A percentile compares a stretch with the other conserved stretches of the same genome.
Conservation (phyloP, 352 stramenopile species). For the Pythium scleroteichum region DNA sequence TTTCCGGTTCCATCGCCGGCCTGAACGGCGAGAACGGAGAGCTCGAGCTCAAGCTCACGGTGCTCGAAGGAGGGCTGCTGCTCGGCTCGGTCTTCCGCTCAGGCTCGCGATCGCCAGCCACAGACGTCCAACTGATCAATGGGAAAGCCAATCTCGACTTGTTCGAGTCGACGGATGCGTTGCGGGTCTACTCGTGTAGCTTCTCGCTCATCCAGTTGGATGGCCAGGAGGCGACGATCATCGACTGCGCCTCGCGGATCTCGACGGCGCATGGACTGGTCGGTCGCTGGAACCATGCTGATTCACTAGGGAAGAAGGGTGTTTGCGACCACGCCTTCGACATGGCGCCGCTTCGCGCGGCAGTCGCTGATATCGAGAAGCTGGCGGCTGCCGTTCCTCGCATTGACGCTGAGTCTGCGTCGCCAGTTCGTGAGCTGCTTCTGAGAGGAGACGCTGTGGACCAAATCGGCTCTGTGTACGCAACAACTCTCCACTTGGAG, state of each 20-base stretch:
- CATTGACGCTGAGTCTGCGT: too few species aligned
- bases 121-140: background rate
- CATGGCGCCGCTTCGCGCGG: background rate
- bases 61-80: constrained; percentile 6
- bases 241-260: constrained; percentile 23
- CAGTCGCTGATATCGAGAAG: background rate
- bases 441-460: constrained; percentile 12
- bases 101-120: background rate
- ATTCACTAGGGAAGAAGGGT: constrained; percentile 1
- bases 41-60: background rate
- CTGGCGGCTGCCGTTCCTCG: too few species aligned
- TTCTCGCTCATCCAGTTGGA: constrained; percentile 18
- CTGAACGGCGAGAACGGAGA: background rate
- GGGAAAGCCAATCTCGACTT: constrained; percentile 8
- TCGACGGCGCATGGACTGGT: background rate
- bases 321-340: constrained; percentile 12
- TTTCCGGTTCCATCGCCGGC: constrained; percentile 7
- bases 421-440: background rate
- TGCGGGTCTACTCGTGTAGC: constrained; percentile 12
- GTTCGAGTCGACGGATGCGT: constrained; percentile 11
- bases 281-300: constrained; percentile 10
- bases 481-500: constrained; percentile 4
- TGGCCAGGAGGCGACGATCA: constrained; percentile 19
- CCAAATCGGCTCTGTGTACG: constrained; percentile 6
- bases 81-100: background rate